These are phyloP conservation scores for Puccinia hordei DNA, from an alignment of 1,284 basidiomycete species.

Conservation along the genomic window DNA sequence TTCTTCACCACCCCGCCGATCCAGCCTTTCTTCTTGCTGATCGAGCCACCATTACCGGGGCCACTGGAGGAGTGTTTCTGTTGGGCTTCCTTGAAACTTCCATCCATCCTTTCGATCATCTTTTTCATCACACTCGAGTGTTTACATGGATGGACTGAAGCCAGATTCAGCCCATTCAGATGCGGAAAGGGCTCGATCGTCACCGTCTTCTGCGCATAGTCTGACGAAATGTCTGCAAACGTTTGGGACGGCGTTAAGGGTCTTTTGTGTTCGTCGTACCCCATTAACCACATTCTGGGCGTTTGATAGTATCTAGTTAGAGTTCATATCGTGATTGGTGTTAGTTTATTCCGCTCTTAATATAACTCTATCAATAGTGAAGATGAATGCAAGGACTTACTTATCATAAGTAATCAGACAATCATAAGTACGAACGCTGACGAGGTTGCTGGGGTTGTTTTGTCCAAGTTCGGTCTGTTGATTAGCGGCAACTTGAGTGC, in stretches of 20 bases:
- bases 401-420: constrained; percentile 99
- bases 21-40: constrained; percentile 81
- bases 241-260: constrained; percentile 85
- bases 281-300: constrained; percentile 88
- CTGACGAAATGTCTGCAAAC: constrained; percentile 95
- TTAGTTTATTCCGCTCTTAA: background rate
- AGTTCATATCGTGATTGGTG: background rate
- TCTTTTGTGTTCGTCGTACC: constrained; percentile 88
- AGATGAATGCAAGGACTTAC: constrained; percentile 52
- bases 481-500: constrained; percentile 59
- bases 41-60: constrained; percentile 55
- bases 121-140: constrained; percentile 99
- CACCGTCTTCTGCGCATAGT: constrained; percentile 97
- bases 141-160: constrained; percentile 96
- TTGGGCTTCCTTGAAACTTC: constrained; percentile 61
- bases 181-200: constrained; percentile 98
- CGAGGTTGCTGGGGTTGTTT: constrained; percentile 68
- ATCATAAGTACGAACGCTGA: constrained; percentile 97
- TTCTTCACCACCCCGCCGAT: constrained; percentile 69
- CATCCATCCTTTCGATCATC: constrained; percentile 97
- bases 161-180: constrained; percentile 66
- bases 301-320: constrained; percentile 78
- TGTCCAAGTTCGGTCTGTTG: constrained; percentile 23
- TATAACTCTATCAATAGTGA: too few relatives aligned
- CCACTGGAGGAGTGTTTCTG: constrained; percentile 63